Base-by-base conservation (phyloP, 1,284 basidiomycete genomes). In the Dichomitus squalens region DNA sequence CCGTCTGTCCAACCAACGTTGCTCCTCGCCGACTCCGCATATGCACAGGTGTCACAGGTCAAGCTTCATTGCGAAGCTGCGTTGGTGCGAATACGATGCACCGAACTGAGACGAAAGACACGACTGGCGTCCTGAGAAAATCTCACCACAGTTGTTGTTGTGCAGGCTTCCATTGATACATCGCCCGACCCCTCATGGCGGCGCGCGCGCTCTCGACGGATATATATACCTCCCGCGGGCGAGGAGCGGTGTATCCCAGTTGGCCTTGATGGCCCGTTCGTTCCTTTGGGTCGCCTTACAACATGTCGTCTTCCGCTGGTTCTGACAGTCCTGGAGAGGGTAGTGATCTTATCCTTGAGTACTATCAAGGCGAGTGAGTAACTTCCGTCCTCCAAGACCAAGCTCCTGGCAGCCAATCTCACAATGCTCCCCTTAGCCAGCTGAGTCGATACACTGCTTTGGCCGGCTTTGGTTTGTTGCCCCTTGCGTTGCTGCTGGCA, bases 191-290 rank as follows among this genome's bases (percentile, higher is more conserved):
- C n/a, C 29, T 29, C n/a, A 16, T 33, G 18, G 18, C 44, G 18
- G 8, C 44, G 31, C 11, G 29, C 18, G 29, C 18, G 27, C 8
- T 47, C n/a, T 47, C 29, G 11, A 34, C 29, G 35, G 21, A 49
- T 27, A 47, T 51, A 51, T 56, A 56, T 39, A 43, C 29, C 27
- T 16, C 34, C 20, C 44, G 12, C 31, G 18, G 18, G 18, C n/a
- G 18, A 18, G n/a, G n/a, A n/a, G 29, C 27, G n/a, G 18, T 5
- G n/a, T 44, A n/a, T 8, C 41, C 44, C 33, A 23, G 48, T 40
- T 40, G 49, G 47, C 54, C 54, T 56, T 51, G 54, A 56, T 43
- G 54, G 54, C 35, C 43, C 49, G 25, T 38, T 12, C 41, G 35
- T 46, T 25, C 33, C 14, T 12, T 31, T 34, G 33, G 23, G 9